Evolutionary conservation across 2,329 filamentous ascomycete genomes (phyloP).

Genomic region (Scedosporium boydii): DNA sequence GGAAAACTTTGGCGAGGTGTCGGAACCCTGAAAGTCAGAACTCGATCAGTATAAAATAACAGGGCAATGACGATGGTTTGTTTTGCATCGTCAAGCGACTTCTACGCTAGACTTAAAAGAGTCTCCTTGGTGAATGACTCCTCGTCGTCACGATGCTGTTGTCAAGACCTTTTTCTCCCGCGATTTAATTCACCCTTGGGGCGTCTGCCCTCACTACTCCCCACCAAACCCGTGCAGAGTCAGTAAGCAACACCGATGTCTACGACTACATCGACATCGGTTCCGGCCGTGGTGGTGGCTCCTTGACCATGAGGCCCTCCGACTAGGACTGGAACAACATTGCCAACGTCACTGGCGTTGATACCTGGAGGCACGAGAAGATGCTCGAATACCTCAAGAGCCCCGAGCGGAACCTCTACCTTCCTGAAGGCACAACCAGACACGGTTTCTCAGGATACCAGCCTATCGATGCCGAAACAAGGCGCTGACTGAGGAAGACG

Average conservation of each 20-base stretch:
- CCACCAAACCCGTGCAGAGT: neutral
- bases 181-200: neutral
- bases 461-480: slow-evolving; percentile 25
- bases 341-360: slow-evolving; percentile 35
- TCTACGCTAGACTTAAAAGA: neutral
- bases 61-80: neutral
- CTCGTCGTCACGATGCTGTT: neutral
- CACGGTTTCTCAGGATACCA: slow-evolving; percentile 23
- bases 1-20: neutral
- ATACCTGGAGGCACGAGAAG: slow-evolving; percentile 34
- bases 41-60: neutral
- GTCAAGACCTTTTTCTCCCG: neutral
- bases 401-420: slow-evolving; percentile 30
- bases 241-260: neutral
- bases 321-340: slow-evolving; percentile 39
- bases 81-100: neutral
- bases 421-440: neutral
- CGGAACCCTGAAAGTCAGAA: neutral
- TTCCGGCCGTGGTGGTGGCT: slow-evolving; percentile 34
- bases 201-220: neutral
- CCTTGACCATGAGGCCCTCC: slow-evolving; percentile 37
- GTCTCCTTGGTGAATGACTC: slow-evolving; percentile 7
- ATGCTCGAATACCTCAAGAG: slow-evolving; percentile 39
- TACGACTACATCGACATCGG: slow-evolving; percentile 12
- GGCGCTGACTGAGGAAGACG: slow-evolving; percentile 33